Percentiles rank a stretch among this genome's conserved stretches.
Conservation (phyloP, 1,139 yeast genomes). For the Candida freyschussii region DNA sequence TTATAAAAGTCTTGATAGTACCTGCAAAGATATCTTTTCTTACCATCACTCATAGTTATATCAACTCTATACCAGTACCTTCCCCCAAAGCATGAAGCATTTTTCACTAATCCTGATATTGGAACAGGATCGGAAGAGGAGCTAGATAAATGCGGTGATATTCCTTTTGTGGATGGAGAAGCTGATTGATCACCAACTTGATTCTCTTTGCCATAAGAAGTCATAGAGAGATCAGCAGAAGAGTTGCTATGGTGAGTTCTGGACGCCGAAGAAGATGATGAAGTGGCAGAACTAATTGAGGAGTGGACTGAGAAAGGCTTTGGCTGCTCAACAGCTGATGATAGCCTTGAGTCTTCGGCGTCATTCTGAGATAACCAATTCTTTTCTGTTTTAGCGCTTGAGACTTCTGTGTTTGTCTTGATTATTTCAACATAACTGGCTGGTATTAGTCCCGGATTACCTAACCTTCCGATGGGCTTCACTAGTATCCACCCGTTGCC, state of each 20-base stretch:
- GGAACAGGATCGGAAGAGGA: constrained; percentile 12
- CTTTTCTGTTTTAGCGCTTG: constrained; percentile 34
- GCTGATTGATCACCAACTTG: too few species aligned
- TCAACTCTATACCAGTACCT: constrained; percentile 57
- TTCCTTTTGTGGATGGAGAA: too few species aligned
- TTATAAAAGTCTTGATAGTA: constrained; percentile 60
- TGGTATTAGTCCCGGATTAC: constrained; percentile 59
- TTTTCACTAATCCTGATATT: constrained; percentile 49
- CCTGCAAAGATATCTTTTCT: constrained; percentile 45
- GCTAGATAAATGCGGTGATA: too few species aligned
- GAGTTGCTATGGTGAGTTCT: too few species aligned
- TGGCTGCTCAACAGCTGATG: too few species aligned
- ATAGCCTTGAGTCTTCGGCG: too few species aligned
- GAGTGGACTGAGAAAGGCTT: too few species aligned
- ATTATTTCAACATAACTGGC: constrained; percentile 48
- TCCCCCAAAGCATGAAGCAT: constrained; percentile 53
- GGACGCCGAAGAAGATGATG: too few species aligned
- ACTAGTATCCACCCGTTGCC: constrained; percentile 61
- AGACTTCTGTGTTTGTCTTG: constrained; percentile 34
- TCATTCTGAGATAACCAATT: constrained; percentile 26
- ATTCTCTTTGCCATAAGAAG: too few species aligned
- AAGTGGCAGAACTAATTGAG: too few species aligned
- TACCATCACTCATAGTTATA: constrained; percentile 41
- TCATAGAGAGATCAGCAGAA: too few species aligned
- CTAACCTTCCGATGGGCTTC: constrained; percentile 52